Conservation (phyloP, 225 moss, liverwort and hornwort genomes). For the Thuidium tamariscinum region DNA sequence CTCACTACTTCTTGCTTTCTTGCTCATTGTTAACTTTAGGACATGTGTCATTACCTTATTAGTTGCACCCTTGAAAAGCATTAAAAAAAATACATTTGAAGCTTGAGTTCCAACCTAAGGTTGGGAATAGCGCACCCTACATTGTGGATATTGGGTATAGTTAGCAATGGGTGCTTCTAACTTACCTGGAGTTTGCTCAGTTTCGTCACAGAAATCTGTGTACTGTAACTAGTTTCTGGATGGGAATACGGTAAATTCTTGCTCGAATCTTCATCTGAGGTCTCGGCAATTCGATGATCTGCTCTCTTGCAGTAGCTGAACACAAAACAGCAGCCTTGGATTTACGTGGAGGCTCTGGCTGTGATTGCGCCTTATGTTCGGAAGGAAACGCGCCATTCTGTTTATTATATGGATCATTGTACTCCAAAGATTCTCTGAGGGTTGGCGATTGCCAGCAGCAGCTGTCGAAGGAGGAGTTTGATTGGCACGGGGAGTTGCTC, state of each 20-base stretch:
- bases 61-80: no score
- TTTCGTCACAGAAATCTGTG: not conserved
- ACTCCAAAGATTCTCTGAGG: not conserved
- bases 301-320: not conserved
- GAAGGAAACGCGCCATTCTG: not conserved
- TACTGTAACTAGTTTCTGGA: not conserved
- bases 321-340: not conserved
- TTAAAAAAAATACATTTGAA: no score
- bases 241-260: not conserved
- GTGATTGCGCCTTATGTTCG: not conserved
- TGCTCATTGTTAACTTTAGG: no score
- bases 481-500: not conserved
- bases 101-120: no score
- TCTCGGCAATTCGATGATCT: not conserved
- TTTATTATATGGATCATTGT: not conserved
- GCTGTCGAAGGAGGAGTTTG: not conserved
- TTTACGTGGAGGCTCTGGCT: not conserved
- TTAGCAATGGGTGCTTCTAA: no score
- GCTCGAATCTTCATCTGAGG: not conserved
- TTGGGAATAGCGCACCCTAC: no score
- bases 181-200: not conserved
- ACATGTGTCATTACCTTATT: no score
- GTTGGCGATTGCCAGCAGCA: not conserved
- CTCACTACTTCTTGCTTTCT: no score
- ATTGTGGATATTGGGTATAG: no score